Conservation (phyloP, 495 filamentous ascomycete genomes). For the Astrothelium subdiscretum region DNA sequence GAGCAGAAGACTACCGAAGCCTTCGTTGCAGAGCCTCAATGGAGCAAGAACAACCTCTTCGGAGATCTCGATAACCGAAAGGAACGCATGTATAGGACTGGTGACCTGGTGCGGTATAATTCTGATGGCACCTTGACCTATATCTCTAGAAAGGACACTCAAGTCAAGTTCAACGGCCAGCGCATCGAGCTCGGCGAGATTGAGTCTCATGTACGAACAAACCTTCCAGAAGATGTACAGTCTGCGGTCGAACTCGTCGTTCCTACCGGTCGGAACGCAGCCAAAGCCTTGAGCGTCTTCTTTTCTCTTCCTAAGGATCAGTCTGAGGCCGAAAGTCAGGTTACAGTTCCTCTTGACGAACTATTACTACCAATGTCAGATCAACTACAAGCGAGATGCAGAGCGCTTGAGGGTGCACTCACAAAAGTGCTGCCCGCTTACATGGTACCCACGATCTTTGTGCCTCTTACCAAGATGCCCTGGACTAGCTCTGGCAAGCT, state of each 20-base stretch:
- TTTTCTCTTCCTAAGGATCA: constrained; percentile 48
- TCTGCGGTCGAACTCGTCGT: not conserved
- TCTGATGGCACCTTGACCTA: constrained; percentile 34
- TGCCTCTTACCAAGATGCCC: constrained; percentile 50
- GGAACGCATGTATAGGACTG: constrained; percentile 59
- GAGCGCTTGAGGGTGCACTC: constrained; percentile 2
- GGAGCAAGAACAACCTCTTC: constrained; percentile 21
- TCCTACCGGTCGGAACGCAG: not conserved
- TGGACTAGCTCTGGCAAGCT: constrained; percentile 68
- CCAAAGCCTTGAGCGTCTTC: constrained; percentile 31
- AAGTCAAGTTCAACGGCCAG: constrained; percentile 69
- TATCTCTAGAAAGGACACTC: constrained; percentile 63
- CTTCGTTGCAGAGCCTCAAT: constrained; percentile 46
- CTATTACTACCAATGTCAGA: constrained; percentile 46
- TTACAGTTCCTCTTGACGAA: constrained; percentile 34
- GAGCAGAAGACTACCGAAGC: constrained; percentile 58
- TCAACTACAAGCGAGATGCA: constrained; percentile 45
- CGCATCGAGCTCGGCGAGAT: constrained; percentile 68
- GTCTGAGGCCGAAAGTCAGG: constrained; percentile 37
- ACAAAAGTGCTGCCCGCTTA: constrained; percentile 57
- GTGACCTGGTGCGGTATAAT: constrained; percentile 38
- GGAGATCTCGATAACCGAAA: constrained; percentile 3
- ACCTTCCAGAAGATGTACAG: not conserved
- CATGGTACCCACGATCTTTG: constrained; percentile 64
- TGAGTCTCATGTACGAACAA: constrained; percentile 6